Base-by-base conservation (phyloP, 2,329 filamentous ascomycete species). In the Penicillium sp. region DNA sequence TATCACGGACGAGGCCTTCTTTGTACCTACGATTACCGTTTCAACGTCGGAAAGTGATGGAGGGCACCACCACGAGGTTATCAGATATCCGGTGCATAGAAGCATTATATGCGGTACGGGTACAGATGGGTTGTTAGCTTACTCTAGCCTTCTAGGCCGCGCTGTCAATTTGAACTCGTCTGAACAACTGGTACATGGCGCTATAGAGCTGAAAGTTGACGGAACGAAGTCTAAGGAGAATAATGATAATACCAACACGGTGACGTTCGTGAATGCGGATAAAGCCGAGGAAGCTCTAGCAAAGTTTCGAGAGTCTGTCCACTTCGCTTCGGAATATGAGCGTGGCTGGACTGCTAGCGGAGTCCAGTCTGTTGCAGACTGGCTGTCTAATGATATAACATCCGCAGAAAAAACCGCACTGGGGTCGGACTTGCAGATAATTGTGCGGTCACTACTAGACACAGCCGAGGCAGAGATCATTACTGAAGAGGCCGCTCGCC, bases 71-170 rank as follows among this genome's bases (percentile, higher is more conserved):
- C 81, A 84, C 56, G 85, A 85, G 12, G 81, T 85, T 16, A 79
- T 94, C 43, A 84, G 85, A 6, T 91, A 90, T 46, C 92, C 93
- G 0, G 91, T 97, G 1, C 93, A 97, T 68, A 89, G 87, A 67
- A 84, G 87, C 0, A 73, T 97, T 16, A 65, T 97, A 9, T 81
- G 96, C 8, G 86, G 85, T 0, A 81, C 89, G 49, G 91, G 90
- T 0, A 74, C 96, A 2, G 76, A 83, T 53, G 90, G 88, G 7
- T 83, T 88, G 1, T 65, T 76, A 33, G 63, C 70, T 14, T 74
- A 71, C 43, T 66, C 68, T 46, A 65, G 64, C 14, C 57, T 74
- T 46, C 60, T 72, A 43, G 64, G 63, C 21, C 65, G 67, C 20
- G 64, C 71, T 14, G 30, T 35, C 14, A 64, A 68, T 52, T 54